Evolutionary conservation across 1,284 basidiomycete genomes (phyloP).

Genomic region (Tilletia indica): DNA sequence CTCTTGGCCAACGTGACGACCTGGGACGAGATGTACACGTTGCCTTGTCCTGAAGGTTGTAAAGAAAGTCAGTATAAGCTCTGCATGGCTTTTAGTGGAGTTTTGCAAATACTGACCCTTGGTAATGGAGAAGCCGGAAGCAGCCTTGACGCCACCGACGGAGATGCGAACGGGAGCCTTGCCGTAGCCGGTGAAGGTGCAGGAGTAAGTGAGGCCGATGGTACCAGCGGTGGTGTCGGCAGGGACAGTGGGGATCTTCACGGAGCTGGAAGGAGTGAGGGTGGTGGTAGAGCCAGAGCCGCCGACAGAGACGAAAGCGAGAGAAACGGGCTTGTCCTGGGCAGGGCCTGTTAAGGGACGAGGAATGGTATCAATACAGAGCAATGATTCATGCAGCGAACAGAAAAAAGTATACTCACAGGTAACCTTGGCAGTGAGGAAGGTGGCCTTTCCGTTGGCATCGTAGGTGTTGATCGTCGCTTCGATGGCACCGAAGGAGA

Average conservation of each 20-base stretch:
- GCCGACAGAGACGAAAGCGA: conserved; percentile 9
- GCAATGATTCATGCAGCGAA: no score
- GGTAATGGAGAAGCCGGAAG: neutral
- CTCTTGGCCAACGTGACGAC: conserved; percentile 14
- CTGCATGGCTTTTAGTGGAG: no score
- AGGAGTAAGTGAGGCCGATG: conserved; percentile 13
- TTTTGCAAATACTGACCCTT: neutral
- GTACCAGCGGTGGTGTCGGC: conserved; percentile 14
- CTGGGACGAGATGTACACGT: conserved; percentile 14
- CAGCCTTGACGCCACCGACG: conserved; percentile 12
- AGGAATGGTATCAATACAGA: no score
- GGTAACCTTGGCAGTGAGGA: conserved; percentile 3
- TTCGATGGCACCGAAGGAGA: conserved; percentile 17
- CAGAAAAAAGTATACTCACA: neutral
- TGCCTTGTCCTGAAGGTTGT: neutral
- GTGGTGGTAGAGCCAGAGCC: conserved; percentile 17
- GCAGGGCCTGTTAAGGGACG: neutral
- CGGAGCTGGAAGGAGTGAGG: conserved; percentile 4
- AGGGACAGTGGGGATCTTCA: conserved; percentile 13
- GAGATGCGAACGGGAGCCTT: conserved; percentile 12
- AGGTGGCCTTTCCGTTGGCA: conserved; percentile 6
- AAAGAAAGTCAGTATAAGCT: no score
- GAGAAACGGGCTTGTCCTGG: conserved; percentile 14
- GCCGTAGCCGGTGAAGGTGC: conserved; percentile 8
- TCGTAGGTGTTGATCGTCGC: conserved; percentile 16